phyloP scores from a whole-genome alignment of 2,329 filamentous ascomycete species.

The Diaporthe helianthi region DNA sequence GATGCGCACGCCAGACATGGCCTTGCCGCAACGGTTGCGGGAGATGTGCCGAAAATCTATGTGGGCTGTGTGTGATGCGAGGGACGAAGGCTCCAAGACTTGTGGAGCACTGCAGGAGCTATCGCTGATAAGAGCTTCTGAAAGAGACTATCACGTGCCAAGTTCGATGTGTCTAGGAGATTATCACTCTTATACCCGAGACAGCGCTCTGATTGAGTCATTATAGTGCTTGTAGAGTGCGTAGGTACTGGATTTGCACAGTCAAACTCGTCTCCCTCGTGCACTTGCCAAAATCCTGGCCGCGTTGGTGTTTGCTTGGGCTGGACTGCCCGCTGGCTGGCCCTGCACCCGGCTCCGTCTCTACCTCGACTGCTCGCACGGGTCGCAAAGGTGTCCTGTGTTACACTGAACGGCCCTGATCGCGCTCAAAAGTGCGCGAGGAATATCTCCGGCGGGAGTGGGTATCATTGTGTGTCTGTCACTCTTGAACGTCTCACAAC shows the following conservation, averaged over 20 bases:
- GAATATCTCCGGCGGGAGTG: background rate
- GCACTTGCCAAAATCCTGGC: background rate
- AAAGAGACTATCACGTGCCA: constrained; percentile 19
- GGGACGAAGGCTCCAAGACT: constrained; percentile 1
- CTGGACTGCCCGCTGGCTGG: background rate
- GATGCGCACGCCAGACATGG: constrained; percentile 49
- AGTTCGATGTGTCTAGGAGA: background rate
- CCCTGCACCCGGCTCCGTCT: background rate
- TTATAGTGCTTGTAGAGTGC: background rate
- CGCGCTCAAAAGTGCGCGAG: background rate
- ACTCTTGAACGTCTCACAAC: constrained; percentile 2
- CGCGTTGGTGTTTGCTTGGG: background rate
- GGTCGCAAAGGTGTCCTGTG: background rate
- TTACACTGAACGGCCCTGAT: background rate
- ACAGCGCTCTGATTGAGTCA: constrained; percentile 1
- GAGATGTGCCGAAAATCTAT: background rate
- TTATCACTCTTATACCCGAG: background rate
- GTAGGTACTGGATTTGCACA: background rate
- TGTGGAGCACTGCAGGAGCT: constrained; percentile 10
- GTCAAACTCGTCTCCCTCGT: background rate
- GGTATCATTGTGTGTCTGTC: constrained; percentile 31
- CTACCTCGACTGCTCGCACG: background rate
- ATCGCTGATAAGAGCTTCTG: background rate
- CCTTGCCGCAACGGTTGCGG: background rate
- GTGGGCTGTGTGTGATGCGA: background rate